A percentile compares a stretch with the other conserved stretches of the same genome.
Evolutionary conservation across 129 eudicot genomes (phyloP).

Genomic region (Helichrysum umbraculigerum): DNA sequence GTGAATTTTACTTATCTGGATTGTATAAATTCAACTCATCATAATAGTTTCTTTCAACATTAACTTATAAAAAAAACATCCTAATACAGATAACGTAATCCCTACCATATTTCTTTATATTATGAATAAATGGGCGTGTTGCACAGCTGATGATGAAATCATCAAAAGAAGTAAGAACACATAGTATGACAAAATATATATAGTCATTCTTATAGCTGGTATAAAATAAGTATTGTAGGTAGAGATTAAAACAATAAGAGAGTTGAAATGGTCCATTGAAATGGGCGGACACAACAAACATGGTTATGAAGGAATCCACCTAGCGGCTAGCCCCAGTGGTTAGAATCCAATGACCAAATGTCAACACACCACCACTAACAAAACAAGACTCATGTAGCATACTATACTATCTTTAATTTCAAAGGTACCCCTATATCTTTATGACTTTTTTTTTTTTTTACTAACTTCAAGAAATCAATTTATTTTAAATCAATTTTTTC

Average conservation of each 20-base stretch:
- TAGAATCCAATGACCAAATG: slow-evolving; percentile 28
- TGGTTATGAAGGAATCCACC: slow-evolving; percentile 23
- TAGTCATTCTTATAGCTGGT: neutral
- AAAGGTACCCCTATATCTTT: slow-evolving; percentile 10
- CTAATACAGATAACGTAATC: neutral
- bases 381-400: neutral
- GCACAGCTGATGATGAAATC: neutral
- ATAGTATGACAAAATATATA: neutral
- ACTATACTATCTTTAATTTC: neutral
- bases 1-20: neutral
- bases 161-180: neutral
- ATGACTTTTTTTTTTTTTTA: neutral
- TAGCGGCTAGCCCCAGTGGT: slow-evolving; percentile 1
- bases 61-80: neutral
- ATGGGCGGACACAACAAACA: slow-evolving; percentile 29
- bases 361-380: slow-evolving; percentile 4
- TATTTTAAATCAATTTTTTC: neutral
- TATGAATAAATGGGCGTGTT: neutral
- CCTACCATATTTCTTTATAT: neutral
- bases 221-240: too few species aligned
- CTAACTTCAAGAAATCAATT: neutral
- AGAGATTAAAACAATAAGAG: slow-evolving; percentile 10
- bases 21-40: neutral
- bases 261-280: slow-evolving; percentile 25
- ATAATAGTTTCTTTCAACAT: neutral